Evolutionary conservation across 257 asterid species (phyloP).

Genomic region (Cynanchum wilfordii): DNA sequence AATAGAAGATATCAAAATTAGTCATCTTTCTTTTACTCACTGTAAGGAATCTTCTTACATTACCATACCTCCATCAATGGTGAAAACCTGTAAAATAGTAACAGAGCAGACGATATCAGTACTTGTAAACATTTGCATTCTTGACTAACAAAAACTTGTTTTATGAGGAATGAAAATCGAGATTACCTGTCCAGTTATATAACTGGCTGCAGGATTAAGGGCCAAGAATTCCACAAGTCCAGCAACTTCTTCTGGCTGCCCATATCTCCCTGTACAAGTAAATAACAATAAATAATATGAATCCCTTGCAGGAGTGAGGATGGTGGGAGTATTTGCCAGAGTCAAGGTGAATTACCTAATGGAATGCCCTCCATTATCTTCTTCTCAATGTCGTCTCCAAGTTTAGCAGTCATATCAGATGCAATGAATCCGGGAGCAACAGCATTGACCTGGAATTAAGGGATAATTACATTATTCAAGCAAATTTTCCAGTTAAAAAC

Average conservation of each 20-base stretch:
- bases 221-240: conserved; percentile 43
- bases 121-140: neutral
- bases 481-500: neutral
- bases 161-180: neutral
- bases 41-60: conserved; percentile 39
- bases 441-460: conserved; percentile 65
- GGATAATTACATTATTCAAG: neutral
- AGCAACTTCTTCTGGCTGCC: conserved; percentile 50
- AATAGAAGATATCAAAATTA: neutral
- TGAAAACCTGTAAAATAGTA: conserved; percentile 50
- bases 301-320: neutral
- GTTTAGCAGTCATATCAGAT: conserved; percentile 88
- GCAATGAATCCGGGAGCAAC: conserved; percentile 97
- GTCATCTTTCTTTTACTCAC: neutral
- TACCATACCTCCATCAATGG: conserved; percentile 96
- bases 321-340: neutral
- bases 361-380: conserved; percentile 77
- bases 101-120: neutral
- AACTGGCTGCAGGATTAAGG: conserved; percentile 53
- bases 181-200: conserved; percentile 89
- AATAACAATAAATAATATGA: neutral
- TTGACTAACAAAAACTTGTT: neutral
- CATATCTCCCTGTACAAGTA: conserved; percentile 32
- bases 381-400: conserved; percentile 69
- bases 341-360: conserved; percentile 48